Evolutionary conservation across 805 yeast species (phyloP).

Genomic region (Dipodascus albidus): DNA sequence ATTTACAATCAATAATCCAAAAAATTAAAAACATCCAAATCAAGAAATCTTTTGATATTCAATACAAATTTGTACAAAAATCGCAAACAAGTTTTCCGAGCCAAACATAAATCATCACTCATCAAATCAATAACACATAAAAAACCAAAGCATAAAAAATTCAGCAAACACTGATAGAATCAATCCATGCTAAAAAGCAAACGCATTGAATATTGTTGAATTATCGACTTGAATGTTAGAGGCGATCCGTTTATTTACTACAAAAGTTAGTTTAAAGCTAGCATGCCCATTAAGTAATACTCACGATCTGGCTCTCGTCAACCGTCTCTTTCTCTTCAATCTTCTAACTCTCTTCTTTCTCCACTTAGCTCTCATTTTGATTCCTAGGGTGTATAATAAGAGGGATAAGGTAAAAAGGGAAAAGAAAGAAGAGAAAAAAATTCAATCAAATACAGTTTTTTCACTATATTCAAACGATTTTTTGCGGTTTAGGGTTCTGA

Average conservation of each 20-base stretch:
- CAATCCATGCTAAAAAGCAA: neutral
- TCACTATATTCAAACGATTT: no score
- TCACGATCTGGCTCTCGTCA: slow-evolving; percentile 97
- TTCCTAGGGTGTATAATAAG: neutral
- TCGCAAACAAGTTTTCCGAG: slow-evolving; percentile 1
- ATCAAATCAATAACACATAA: neutral
- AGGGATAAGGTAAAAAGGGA: neutral
- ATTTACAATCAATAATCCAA: no score
- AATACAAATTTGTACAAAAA: neutral
- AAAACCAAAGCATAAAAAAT: no score
- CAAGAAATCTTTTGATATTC: neutral
- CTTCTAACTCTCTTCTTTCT: slow-evolving; percentile 99
- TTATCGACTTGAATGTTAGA: neutral
- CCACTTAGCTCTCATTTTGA: slow-evolving; percentile 65
- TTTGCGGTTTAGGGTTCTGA: neutral
- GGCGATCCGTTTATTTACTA: slow-evolving; percentile 2
- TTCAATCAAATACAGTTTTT: neutral
- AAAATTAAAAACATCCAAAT: no score
- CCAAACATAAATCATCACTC: slow-evolving; percentile 1
- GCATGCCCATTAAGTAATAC: no score
- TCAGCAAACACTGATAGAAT: no score
- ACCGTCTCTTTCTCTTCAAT: slow-evolving; percentile 99
- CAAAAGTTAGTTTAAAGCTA: no score
- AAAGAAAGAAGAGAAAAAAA: neutral
- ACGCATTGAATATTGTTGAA: neutral